Conservation (phyloP, 2,329 filamentous ascomycete genomes). For the Neoarthrinium moseri region DNA sequence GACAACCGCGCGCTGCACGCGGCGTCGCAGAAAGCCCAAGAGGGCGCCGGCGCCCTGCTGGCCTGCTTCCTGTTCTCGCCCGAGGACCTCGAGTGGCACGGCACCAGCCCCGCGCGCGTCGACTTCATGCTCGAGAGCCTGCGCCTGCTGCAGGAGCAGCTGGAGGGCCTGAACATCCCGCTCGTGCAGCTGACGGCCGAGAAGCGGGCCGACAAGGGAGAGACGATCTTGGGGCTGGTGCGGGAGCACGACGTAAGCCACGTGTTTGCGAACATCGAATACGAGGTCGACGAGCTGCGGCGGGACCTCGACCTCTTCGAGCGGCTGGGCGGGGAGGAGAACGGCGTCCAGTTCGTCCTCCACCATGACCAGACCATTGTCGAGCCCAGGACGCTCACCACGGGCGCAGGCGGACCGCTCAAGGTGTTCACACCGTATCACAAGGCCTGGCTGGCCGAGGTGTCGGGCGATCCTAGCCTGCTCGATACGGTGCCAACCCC, state of each 20-base stretch:
- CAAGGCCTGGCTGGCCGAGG: constrained; percentile 31
- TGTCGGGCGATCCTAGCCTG: constrained; percentile 45
- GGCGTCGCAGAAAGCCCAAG: constrained; percentile 16
- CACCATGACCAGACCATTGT: constrained; percentile 22
- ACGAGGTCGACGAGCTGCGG: constrained; percentile 23
- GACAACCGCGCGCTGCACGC: constrained; percentile 21
- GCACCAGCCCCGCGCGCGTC: constrained; percentile 18
- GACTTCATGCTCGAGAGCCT: constrained; percentile 22
- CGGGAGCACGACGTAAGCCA: constrained; percentile 17
- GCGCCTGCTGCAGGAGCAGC: constrained; percentile 16
- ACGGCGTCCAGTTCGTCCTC: constrained; percentile 12
- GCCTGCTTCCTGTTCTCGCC: constrained; percentile 22
- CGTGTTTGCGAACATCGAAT: constrained; percentile 22
- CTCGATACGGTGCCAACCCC: constrained; percentile 37
- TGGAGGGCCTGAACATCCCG: constrained; percentile 18
- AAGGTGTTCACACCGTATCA: constrained; percentile 26
- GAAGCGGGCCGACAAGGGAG: constrained; percentile 14
- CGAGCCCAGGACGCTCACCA: constrained; percentile 15
- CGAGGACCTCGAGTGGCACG: constrained; percentile 23
- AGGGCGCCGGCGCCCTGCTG: constrained; percentile 14
- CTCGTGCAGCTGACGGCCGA: constrained; percentile 18
- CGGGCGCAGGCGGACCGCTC: constrained; percentile 16
- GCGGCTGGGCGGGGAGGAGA: constrained; percentile 9
- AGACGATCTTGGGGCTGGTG: constrained; percentile 14
- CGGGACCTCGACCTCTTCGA: constrained; percentile 20